These are phyloP conservation scores for Candida morakotiae DNA, from an alignment of 805 yeast species.

Conservation along the genomic window DNA sequence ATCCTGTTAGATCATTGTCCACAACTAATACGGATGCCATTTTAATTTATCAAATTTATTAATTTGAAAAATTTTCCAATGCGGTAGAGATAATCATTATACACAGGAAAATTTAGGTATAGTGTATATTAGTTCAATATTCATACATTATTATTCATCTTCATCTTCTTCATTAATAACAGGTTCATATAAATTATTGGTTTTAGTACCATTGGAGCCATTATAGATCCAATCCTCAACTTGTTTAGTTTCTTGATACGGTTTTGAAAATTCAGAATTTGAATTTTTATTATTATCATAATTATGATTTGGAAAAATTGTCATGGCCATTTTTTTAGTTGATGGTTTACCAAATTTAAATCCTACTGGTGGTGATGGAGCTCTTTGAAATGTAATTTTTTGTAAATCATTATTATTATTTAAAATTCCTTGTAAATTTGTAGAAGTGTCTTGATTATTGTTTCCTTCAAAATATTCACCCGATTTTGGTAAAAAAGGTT, in stretches of 20 bases:
- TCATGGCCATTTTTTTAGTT: background rate
- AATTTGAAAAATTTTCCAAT: constrained; percentile 6
- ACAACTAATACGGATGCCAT: constrained; percentile 44
- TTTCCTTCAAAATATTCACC: constrained; percentile 38
- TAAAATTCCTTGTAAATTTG: too few species aligned
- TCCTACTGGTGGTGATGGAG: constrained; percentile 10
- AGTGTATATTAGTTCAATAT: too few species aligned
- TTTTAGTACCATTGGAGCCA: background rate
- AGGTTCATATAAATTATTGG: constrained; percentile 9
- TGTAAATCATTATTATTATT: background rate
- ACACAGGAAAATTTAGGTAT: too few species aligned
- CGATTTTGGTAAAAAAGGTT: constrained; percentile 27
- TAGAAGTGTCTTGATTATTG: background rate
- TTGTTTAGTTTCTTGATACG: constrained; percentile 8
- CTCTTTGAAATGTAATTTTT: constrained; percentile 1
- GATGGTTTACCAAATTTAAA: constrained; percentile 4
- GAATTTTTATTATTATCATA: background rate
- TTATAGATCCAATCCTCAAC: constrained; percentile 9
- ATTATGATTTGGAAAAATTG: background rate
- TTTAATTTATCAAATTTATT: background rate
- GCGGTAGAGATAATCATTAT: background rate
- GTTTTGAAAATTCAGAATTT: constrained; percentile 3
- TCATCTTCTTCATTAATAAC: constrained; percentile 14
- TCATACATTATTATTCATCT: constrained; percentile 5
- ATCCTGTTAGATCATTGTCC: constrained; percentile 38